Base-by-base conservation (phyloP, 768 basidiomycete genomes). In the Agrocybe pediades region DNA sequence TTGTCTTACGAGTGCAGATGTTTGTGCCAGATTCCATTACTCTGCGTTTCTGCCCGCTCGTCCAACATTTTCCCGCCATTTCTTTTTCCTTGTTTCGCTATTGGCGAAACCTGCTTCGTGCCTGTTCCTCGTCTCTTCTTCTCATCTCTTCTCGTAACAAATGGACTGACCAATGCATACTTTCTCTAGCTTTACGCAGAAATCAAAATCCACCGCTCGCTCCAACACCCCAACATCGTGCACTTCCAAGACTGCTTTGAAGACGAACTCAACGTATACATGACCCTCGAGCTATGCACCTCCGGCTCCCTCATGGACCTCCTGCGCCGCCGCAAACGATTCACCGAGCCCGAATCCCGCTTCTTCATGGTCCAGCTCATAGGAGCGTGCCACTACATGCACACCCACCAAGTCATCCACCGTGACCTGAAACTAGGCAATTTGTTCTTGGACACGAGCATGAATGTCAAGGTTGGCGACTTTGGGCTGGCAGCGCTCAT, bases 341-440 rank as follows among this genome's bases (percentile, higher is more conserved):
- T 95, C 71, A 87, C 89, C 15, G 97, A 98, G 68, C 90, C 92
- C 2, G 96, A 98, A 69, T 82, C 92, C 1, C 88, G 96, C 13
- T 95, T 87, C 74, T 95, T 90, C 74, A 84, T 97, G 76, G 82
- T 97, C 6, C 96, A 99, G 67, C 84, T 98, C 59, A 88, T 97
- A 65, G 94, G 93, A 19, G 95, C 96, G 2, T 96, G 94, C 70
- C 86, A 93, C 64, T 98, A 98, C 77, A 96, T 99, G 95, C 96
- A 98, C 70, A 82, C 82, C 24, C 89, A 95, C 66, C 92, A 95
- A 61, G 92, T 99, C 64, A 99, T 99, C 67, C 96, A 98, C 70
- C 90, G 96, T 24, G 96, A 99, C 70, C 82, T 99, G 54, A 99
- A 98, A 70, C 82, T 98, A 3, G 96, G 95, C 15, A 98, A 98